Evolutionary conservation across 306 rosid species (phyloP), one percentile per base, ranked within the genome.

Genomic region (Crotalaria pallida): DNA sequence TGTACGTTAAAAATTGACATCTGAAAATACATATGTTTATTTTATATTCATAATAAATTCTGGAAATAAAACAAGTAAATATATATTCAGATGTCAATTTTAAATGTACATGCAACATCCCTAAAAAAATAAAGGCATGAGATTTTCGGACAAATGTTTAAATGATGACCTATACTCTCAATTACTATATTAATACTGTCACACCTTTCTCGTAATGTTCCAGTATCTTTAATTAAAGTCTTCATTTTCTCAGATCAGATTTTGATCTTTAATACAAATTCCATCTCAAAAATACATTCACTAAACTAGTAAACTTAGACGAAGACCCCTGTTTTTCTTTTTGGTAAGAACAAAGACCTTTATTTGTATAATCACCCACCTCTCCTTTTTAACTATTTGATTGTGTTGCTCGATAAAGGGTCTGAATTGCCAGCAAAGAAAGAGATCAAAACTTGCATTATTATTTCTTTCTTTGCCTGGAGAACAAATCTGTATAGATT

Each of bases 351-450:
- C 49, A 49, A 69, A 3, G 50, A 34, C 10, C 45, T 24, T 9
- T 45, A 40, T 52, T 47, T 67, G 52, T 45, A 65, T 75, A 51
- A 58, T 67, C 33, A 11, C 17, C 45, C 65, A 1, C 7, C 5
- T 21, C 48, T 11, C 48, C 45, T 64, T 77, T 65, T 61, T 52
- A 62, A 58, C 63, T 43, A 62, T 73, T 53, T 44, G 66, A 23
- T 53, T 81, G 85, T 57, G 80, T 62, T 74, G 65, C 87, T 74
- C 85, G 85, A 77, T 77, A 84, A 81, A 87, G 87, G 80, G 73
- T 71, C 82, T 87, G 88, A 71, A 17, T 76, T 84, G 83, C 73
- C 81, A 73, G 72, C 69, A 53, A 58, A 72, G 65, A 81, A 61
- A 72, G 78, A 70, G 60, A 50, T 61, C n/a, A 6, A 58, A 80